phyloP scores from a whole-genome alignment of 73 alveolate species.

The Uronychia binucleata region DNA sequence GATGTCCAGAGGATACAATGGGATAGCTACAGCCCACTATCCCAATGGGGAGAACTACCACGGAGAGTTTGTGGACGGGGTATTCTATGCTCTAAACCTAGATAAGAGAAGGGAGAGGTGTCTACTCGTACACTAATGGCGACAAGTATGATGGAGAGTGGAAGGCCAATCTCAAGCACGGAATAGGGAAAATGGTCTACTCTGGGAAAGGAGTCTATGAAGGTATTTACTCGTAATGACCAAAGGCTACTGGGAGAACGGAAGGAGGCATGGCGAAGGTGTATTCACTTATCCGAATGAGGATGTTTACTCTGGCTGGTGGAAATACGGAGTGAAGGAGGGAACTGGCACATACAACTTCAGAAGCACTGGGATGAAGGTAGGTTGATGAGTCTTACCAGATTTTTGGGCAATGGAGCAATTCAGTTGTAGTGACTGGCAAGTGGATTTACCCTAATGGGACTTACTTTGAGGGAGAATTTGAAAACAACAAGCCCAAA shows the following conservation, averaged over 20 bases:
- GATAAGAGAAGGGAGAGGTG: constrained; percentile 62
- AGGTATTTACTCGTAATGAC: constrained; percentile 4
- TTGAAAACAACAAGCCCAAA: constrained; percentile 60
- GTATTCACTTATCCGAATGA: constrained; percentile 78
- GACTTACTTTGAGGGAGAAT: constrained; percentile 51
- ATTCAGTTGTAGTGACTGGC: constrained; percentile 70
- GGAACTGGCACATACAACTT: constrained; percentile 79
- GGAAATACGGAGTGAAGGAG: constrained; percentile 80
- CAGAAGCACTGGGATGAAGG: constrained; percentile 69
- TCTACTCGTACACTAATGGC: constrained; percentile 58
- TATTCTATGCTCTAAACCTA: constrained; percentile 8
- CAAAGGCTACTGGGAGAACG: constrained; percentile 83
- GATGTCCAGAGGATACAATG: constrained; percentile 61
- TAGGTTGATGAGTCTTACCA: constrained; percentile 7
- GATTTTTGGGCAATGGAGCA: constrained; percentile 62
- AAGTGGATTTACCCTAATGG: constrained; percentile 77
- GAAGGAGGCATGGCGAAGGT: constrained; percentile 89
- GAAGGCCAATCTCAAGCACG: constrained; percentile 82
- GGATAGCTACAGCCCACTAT: constrained; percentile 73
- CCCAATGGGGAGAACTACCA: constrained; percentile 82
- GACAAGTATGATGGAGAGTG: constrained; percentile 91
- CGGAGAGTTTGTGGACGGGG: constrained; percentile 78
- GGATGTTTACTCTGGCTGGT: constrained; percentile 87
- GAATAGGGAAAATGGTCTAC: constrained; percentile 88
- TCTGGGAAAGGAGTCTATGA: constrained; percentile 87